phyloP scores from a whole-genome alignment of 108 stramenopile species.

The Discostella stelligeroides region DNA sequence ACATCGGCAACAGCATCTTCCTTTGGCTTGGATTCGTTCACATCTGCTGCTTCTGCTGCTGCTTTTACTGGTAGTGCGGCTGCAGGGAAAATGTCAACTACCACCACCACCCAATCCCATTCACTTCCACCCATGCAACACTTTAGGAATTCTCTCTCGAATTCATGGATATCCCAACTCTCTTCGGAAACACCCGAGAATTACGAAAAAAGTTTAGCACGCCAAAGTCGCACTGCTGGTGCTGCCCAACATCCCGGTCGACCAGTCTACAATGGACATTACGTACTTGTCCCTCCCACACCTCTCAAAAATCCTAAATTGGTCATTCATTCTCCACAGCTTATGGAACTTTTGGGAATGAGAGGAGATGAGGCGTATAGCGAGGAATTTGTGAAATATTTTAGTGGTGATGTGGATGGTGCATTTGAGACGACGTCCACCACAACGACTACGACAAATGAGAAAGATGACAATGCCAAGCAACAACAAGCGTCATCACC shows the following conservation, averaged over 20 bases:
- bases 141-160: conserved; percentile 1
- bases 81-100: too few species aligned
- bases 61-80: too few species aligned
- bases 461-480: not conserved
- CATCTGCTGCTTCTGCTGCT: too few species aligned
- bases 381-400: conserved; percentile 67
- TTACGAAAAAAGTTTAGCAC: not conserved
- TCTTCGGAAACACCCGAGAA: conserved; percentile 3
- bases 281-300: conserved; percentile 69
- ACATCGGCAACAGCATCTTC: too few species aligned
- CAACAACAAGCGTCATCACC: too few species aligned
- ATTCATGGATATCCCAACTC: not conserved
- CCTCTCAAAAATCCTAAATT: conserved; percentile 66
- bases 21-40: too few species aligned
- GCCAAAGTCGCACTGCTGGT: not conserved
- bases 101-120: not conserved
- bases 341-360: conserved; percentile 53
- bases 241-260: conserved; percentile 38
- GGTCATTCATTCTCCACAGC: conserved; percentile 57
- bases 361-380: conserved; percentile 38
- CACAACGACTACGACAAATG: too few species aligned
- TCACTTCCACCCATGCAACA: not conserved
- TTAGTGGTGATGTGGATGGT: conserved; percentile 66
- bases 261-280: conserved; percentile 84
- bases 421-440: too few species aligned